Evolutionary conservation across 2,329 filamentous ascomycete genomes (phyloP).

Genomic region (Colletotrichum orbiculare): DNA sequence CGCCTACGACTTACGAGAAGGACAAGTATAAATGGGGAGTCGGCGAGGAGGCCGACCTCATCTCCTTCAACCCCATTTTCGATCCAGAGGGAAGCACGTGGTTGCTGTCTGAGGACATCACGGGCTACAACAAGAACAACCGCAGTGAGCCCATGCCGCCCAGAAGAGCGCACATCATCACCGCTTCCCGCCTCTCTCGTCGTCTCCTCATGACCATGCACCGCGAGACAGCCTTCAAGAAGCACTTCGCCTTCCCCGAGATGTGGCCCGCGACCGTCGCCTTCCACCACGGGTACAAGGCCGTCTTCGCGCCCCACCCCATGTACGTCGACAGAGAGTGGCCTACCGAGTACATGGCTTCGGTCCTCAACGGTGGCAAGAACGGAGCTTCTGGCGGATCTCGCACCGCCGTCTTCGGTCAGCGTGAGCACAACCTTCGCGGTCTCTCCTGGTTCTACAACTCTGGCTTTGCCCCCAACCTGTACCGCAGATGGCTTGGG

Average conservation of each 20-base stretch:
- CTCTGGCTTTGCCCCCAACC: slow-evolving; percentile 80
- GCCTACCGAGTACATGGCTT: slow-evolving; percentile 82
- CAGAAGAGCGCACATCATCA: slow-evolving; percentile 89
- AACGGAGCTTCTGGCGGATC: slow-evolving; percentile 81
- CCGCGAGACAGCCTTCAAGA: slow-evolving; percentile 83
- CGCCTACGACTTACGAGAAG: slow-evolving; percentile 78
- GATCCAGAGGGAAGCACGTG: slow-evolving; percentile 89
- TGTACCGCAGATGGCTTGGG: slow-evolving; percentile 90
- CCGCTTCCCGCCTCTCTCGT: slow-evolving; percentile 84
- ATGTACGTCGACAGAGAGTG: slow-evolving; percentile 89
- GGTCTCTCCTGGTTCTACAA: slow-evolving; percentile 95
- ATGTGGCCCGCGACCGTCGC: slow-evolving; percentile 95
- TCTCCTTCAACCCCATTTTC: slow-evolving; percentile 92
- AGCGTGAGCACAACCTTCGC: slow-evolving; percentile 88
- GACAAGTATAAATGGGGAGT: slow-evolving; percentile 90
- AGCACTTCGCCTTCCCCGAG: slow-evolving; percentile 92
- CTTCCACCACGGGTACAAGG: slow-evolving; percentile 92
- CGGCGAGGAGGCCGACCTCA: slow-evolving; percentile 89
- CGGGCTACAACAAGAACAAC: slow-evolving; percentile 78
- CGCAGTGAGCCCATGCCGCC: slow-evolving; percentile 67
- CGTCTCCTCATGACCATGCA: slow-evolving; percentile 89
- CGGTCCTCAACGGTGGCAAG: slow-evolving; percentile 81
- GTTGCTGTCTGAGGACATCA: slow-evolving; percentile 84
- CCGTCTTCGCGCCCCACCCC: slow-evolving; percentile 89
- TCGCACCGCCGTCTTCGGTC: slow-evolving; percentile 79